Base-by-base conservation (phyloP, 768 basidiomycete genomes). In the Russula olivacea region DNA sequence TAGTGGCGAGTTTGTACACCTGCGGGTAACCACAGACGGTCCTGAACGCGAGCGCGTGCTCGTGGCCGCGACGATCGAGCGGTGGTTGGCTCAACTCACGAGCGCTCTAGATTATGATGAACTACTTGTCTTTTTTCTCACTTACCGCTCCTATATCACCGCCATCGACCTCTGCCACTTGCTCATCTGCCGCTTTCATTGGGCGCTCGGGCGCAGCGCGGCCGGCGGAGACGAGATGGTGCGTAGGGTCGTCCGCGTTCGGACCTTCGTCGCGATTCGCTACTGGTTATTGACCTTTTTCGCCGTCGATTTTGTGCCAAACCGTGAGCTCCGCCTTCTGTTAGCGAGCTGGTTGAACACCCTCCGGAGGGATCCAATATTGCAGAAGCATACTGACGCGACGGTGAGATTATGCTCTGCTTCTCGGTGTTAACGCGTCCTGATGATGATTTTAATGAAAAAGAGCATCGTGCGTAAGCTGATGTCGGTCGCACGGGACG, bases 231-330 rank as follows among this genome's bases (percentile, higher is more conserved):
- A 93, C 69, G 88, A 90, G 65, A 81, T 81, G 58, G 82, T 86
- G 38, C 80, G 86, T 59, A 81, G 86, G 56, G 86, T 94, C 58
- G 91, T 93, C 28, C 83, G 91, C 48, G 90, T 93, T 10, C 79
- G 94, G 70, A 95, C 93, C 12, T 94, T 93, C 71, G 89, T 92
- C 36, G 91, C 92, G 6, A 84, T 95, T 59, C 82, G 91, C 48
- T 92, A 92, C 70, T 97, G 94, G 93, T 72, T 96, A 50, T 76
- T 92, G 70, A 93, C 91, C 8, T 95, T 95, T 73, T 96, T 95
- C 73, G 81, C 81, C 55, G 88, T 91, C 66, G 93, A 97, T 72
- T 96, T 95, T 70, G 74, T 93, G 63, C 86, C 89, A 48, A 87
- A 90, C 74, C 81, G 84, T 62, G 89, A 89, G 68, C 74, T 96